Evolutionary conservation across 2,329 filamentous ascomycete species (phyloP), one percentile per base, ranked within the genome.

Genomic region (Aspergillus sp.): DNA sequence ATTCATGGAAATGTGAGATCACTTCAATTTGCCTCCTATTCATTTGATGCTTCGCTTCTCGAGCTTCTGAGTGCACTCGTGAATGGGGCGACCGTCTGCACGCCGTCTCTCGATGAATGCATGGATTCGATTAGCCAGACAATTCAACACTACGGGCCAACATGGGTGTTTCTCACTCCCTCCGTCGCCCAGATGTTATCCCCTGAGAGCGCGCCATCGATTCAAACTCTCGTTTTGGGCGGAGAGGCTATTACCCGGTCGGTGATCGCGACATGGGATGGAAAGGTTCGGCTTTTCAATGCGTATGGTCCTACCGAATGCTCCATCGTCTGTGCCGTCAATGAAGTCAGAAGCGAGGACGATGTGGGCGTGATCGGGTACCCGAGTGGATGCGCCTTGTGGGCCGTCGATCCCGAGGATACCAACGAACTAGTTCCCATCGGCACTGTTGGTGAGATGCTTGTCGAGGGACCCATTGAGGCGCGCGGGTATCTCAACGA

Each of bases 131-230:
- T 51, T 12, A 61, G 24, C 58, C 29, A 6, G 20, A 26, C 47
- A 2, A 55, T 54, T 4, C 16, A 47, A 2, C 31, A 67, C 1
- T 58, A 71, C 12, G 57, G 67, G 20, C 67, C 59, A 64, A 81
- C 76, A 29, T 81, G 77, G 78, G 80, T 78, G 1, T 81, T 83
- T 66, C 78, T 87, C 68, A 87, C 85, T 0, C 81, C 84, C 0
- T 76, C 82, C 0, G 76, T 87, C 12, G 84, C 84, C 0, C 60
- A 71, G 2, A 46, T 61, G n/a, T 24, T 65, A 10, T 7, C 46
- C 14, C 63, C 70, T 46, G 66, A 66, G 2, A 71, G 39, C 57
- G 74, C 45, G 59, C 73, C 32, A 63, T 61, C 67, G 5, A 61
- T 80, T 26, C 74, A 76, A 56, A 73, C 47, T 6, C 4, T 56